A percentile compares a stretch with the other conserved stretches of the same genome.
Conservation (phyloP, 805 yeast species). For the Komagataella pastoris region DNA sequence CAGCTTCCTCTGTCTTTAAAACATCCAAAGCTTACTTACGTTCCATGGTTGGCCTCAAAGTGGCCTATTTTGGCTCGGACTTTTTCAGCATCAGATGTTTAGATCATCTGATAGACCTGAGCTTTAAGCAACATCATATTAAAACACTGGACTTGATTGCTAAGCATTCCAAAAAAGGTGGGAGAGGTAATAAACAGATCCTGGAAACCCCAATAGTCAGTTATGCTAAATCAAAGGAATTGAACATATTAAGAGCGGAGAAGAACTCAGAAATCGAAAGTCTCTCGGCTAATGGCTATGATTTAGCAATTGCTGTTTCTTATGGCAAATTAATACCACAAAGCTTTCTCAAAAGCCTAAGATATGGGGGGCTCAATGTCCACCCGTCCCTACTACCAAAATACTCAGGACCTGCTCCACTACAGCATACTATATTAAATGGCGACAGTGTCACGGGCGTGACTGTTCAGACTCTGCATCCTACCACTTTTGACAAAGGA, state of each 20-base stretch:
- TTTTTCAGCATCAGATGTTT: slow-evolving; percentile 49
- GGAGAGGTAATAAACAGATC: slow-evolving; percentile 34
- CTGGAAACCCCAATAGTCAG: slow-evolving; percentile 41
- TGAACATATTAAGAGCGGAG: slow-evolving; percentile 40
- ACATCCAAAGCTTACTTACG: neutral
- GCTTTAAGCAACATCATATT: slow-evolving; percentile 1
- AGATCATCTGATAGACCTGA: slow-evolving; percentile 15
- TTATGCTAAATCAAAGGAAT: slow-evolving; percentile 18
- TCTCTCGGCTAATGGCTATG: slow-evolving; percentile 20
- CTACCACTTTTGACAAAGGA: slow-evolving; percentile 76
- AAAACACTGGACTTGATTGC: slow-evolving; percentile 45
- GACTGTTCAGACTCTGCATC: slow-evolving; percentile 82
- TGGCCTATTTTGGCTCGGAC: slow-evolving; percentile 77
- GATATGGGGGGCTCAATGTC: slow-evolving; percentile 69
- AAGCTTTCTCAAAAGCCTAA: slow-evolving; percentile 29
- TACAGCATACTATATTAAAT: slow-evolving; percentile 66
- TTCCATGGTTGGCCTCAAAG: slow-evolving; percentile 7
- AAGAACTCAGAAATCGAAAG: slow-evolving; percentile 22
- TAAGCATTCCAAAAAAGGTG: slow-evolving; percentile 47
- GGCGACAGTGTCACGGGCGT: slow-evolving; percentile 62
- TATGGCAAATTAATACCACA: slow-evolving; percentile 75
- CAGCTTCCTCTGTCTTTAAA: neutral
- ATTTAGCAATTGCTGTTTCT: slow-evolving; percentile 82
- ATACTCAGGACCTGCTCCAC: slow-evolving; percentile 81
- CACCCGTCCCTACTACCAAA: slow-evolving; percentile 85